Evolutionary conservation across 306 rosid genomes (phyloP).

Genomic region (Calophaca sinica): DNA sequence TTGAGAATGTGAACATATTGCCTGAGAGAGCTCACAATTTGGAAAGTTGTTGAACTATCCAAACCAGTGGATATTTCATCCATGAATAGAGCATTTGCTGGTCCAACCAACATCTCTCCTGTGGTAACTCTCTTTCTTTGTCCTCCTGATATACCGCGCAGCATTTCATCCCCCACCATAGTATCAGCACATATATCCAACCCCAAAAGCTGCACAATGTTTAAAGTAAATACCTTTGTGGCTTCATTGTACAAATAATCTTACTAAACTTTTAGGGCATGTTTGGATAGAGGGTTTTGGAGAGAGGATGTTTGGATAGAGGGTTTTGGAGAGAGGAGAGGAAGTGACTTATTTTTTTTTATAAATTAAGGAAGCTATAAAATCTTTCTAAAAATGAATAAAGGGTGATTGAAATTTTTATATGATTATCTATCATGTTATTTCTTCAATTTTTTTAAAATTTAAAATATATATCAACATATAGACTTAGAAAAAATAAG

Average conservation of each 20-base stretch:
- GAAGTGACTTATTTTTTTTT: too few relatives aligned
- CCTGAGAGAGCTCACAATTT: conserved; percentile 54
- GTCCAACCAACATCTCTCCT: conserved; percentile 70
- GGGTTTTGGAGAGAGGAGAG: too few relatives aligned
- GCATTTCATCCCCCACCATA: conserved; percentile 55
- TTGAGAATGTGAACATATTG: conserved; percentile 57
- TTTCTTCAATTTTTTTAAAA: too few relatives aligned
- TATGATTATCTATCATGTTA: too few relatives aligned
- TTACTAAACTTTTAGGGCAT: not conserved
- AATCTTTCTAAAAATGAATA: too few relatives aligned
- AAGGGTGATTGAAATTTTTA: too few relatives aligned
- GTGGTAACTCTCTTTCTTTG: conserved; percentile 81
- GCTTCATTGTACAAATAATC: not conserved
- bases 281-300: too few relatives aligned
- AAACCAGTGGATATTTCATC: conserved; percentile 66
- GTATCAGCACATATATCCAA: conserved; percentile 79
- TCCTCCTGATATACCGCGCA: conserved; percentile 88
- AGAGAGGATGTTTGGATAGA: too few relatives aligned
- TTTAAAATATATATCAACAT: too few relatives aligned
- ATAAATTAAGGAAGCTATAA: too few relatives aligned
- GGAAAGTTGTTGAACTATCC: conserved; percentile 68
- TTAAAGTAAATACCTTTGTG: not conserved
- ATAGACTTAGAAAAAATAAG: too few relatives aligned
- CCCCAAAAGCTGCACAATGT: conserved; percentile 66
- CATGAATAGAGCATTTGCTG: conserved; percentile 62